A percentile compares a stretch with the other conserved stretches of the same genome.
Conservation (phyloP, 2,329 filamentous ascomycete species). For the Didymella keratinophila region DNA sequence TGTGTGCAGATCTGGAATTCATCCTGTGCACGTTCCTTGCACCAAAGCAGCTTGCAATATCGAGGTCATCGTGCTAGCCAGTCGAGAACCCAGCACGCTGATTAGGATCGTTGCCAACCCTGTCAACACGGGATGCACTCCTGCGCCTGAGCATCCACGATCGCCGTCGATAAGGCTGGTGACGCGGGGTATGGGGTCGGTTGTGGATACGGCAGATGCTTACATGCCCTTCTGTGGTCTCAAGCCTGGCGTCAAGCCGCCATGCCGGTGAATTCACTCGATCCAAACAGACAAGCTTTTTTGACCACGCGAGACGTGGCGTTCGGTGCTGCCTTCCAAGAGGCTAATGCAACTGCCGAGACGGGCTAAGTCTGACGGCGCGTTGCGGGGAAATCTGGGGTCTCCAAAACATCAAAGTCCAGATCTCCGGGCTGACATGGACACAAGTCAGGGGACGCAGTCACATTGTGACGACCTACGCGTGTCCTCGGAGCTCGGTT, state of each 20-base stretch:
- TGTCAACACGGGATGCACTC: background rate
- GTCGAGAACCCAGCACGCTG: background rate
- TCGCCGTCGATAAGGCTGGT: background rate
- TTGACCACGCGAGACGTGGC: background rate
- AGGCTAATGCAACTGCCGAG: conserved; percentile 17
- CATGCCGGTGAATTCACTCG: conserved; percentile 2
- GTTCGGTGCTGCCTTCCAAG: conserved; percentile 6
- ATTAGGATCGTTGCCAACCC: background rate
- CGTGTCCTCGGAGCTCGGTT: conserved; percentile 17
- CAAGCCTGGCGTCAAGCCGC: background rate
- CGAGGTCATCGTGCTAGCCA: background rate
- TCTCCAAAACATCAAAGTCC: conserved; percentile 1
- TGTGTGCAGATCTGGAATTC: background rate
- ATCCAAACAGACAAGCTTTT: conserved; percentile 6
- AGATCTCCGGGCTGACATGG: conserved; percentile 1
- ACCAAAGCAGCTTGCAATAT: conserved; percentile 1
- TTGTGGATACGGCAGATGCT: conserved; percentile 17
- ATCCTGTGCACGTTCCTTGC: background rate
- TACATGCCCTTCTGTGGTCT: background rate
- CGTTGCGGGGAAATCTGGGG: conserved; percentile 18
- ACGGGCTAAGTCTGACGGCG: conserved; percentile 3
- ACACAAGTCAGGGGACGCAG: background rate
- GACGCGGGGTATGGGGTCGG: conserved; percentile 12
- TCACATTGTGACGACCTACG: background rate
- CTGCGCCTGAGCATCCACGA: background rate